These are phyloP conservation scores for Knufia petricola DNA, from an alignment of 2,329 filamentous ascomycete species.

Conservation along the genomic window DNA sequence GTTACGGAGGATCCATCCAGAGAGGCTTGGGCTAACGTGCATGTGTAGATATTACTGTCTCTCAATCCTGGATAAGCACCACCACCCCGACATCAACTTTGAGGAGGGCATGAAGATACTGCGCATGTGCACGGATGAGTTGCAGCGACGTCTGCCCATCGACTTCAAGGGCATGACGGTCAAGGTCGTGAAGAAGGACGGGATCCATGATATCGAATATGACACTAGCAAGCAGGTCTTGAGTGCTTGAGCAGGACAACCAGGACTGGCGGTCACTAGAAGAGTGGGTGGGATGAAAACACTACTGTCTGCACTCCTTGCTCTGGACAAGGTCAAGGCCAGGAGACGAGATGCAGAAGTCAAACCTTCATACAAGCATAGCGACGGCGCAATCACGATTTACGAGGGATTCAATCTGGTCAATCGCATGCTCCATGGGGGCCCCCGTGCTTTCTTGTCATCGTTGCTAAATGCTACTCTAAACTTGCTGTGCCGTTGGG, in stretches of 20 bases:
- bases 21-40: constrained; percentile 9
- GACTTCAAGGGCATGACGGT: constrained; percentile 96
- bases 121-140: constrained; percentile 89
- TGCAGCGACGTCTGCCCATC: constrained; percentile 92
- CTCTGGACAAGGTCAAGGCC: too few species aligned
- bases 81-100: constrained; percentile 84
- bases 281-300: too few species aligned
- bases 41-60: constrained; percentile 83
- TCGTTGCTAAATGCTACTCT: not conserved
- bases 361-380: not conserved
- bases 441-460: not conserved
- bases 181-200: constrained; percentile 92
- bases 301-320: too few species aligned
- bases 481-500: not conserved
- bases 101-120: constrained; percentile 87
- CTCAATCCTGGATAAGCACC: constrained; percentile 95
- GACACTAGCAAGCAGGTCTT: constrained; percentile 60
- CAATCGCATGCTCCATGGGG: not conserved
- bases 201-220: constrained; percentile 74
- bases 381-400: not conserved
- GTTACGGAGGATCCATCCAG: too few species aligned
- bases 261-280: too few species aligned
- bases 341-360: not conserved
- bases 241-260: constrained; percentile 30
- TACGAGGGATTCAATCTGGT: not conserved